A percentile compares a stretch with the other conserved stretches of the same genome.
These are phyloP conservation scores for Rhodotorula paludigena DNA, from an alignment of 768 basidiomycete species.

Conservation along the genomic window DNA sequence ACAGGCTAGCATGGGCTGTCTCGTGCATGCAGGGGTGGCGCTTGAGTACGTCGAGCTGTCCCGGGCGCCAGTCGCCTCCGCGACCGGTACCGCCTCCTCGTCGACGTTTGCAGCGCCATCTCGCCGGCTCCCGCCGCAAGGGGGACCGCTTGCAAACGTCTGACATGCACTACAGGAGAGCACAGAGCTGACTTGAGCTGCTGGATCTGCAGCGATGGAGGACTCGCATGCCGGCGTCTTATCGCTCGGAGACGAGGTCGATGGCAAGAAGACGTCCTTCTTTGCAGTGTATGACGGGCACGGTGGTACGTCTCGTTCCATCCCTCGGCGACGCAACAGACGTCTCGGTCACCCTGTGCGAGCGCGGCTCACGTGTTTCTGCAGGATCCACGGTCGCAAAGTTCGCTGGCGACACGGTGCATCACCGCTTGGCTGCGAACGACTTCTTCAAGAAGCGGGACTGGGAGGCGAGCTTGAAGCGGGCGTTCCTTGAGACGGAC, in stretches of 20 bases:
- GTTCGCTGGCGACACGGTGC: slow-evolving; percentile 78
- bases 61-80: no score
- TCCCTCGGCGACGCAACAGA: no score
- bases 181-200: not conserved
- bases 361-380: not conserved
- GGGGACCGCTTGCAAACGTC: no score
- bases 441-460: slow-evolving; percentile 65
- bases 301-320: slow-evolving; percentile 83
- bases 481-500: slow-evolving; percentile 86
- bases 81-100: slow-evolving; percentile 51
- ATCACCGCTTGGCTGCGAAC: slow-evolving; percentile 67
- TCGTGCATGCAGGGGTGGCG: slow-evolving; percentile 99
- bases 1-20: slow-evolving; percentile 59
- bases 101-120: not conserved
- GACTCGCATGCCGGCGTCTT: slow-evolving; percentile 64
- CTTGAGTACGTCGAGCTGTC: no score
- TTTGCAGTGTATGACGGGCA: slow-evolving; percentile 99
- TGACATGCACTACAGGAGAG: not conserved
- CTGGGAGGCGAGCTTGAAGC: slow-evolving; percentile 73
- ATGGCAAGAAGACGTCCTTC: slow-evolving; percentile 55
- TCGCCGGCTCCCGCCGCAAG: not conserved
- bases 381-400: slow-evolving; percentile 75
- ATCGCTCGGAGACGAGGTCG: slow-evolving; percentile 29
- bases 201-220: slow-evolving; percentile 73
- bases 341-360: not conserved